Evolutionary conservation across 78 protist species (phyloP), one percentile per base, ranked within the genome.

Genomic region (Protostelium mycophagum): DNA sequence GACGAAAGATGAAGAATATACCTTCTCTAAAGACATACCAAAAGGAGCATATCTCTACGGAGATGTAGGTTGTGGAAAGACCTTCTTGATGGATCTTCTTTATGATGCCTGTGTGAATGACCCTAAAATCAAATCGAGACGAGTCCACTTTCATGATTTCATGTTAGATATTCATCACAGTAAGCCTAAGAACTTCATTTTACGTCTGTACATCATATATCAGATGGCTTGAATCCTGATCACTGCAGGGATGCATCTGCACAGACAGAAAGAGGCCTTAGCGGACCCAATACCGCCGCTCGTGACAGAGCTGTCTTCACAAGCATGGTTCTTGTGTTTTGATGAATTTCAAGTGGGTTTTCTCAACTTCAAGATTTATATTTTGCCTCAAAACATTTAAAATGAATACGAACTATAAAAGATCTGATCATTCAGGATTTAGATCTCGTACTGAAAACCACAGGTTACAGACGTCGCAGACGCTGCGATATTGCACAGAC

Each of bases 391-490:
- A 37, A 34, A 34, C 38, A 1, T 10, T n/a, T 35, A 5, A 63
- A 86, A n/a, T n/a, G n/a, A n/a, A n/a, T n/a, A n/a, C n/a, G n/a
- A n/a, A n/a, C n/a, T n/a, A n/a, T n/a, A n/a, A n/a, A n/a, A n/a
- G n/a, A n/a, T n/a, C n/a, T n/a, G n/a, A n/a, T n/a, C n/a, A n/a
- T n/a, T n/a, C n/a, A n/a, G n/a, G n/a, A n/a, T n/a, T n/a, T n/a
- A n/a, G n/a, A n/a, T n/a, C n/a, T n/a, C n/a, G n/a, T n/a, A n/a
- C n/a, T n/a, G n/a, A n/a, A n/a, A n/a, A n/a, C n/a, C n/a, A n/a
- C n/a, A n/a, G n/a, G 98, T 97, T 63, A 95, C 96, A 1, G 99
- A 98, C 91, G 92, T 98, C 28, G 97, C 95, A 1, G 98, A 97
- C 37, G 99, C 99, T 16, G 96, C 97, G 97, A 96, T 98, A 1